Conservation (phyloP, 148 eudicot genomes). For the Linanthus parryae region DNA sequence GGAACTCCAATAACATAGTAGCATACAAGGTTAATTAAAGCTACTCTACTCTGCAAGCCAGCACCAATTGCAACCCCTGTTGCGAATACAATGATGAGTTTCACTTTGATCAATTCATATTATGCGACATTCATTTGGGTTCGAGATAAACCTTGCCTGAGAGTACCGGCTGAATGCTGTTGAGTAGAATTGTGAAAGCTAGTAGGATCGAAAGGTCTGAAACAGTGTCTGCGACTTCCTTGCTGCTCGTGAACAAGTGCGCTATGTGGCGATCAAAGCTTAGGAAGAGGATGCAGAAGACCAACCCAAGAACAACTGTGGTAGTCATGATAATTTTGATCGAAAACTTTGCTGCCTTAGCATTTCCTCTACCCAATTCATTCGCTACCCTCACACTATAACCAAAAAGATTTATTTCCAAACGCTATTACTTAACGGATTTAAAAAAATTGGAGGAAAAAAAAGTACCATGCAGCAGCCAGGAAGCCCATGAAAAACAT, state of each 20-base stretch:
- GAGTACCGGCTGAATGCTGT: constrained; percentile 38
- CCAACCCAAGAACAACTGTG: constrained; percentile 35
- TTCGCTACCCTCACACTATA: constrained; percentile 65
- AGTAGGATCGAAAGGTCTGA: constrained; percentile 38
- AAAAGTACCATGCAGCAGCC: not conserved
- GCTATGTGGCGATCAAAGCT: constrained; percentile 21
- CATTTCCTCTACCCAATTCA: constrained; percentile 71
- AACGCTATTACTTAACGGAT: not conserved
- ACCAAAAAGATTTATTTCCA: not conserved
- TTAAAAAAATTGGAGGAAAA: not conserved
- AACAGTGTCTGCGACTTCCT: constrained; percentile 30
- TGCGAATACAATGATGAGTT: not conserved
- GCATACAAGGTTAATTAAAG: constrained; percentile 35
- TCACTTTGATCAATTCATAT: not conserved
- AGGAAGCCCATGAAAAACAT: not conserved
- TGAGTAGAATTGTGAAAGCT: constrained; percentile 31
- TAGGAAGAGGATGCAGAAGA: constrained; percentile 31
- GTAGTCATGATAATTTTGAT: constrained; percentile 51
- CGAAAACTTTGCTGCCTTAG: constrained; percentile 56
- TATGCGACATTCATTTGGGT: not conserved
- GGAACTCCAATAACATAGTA: constrained; percentile 54
- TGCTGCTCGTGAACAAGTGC: constrained; percentile 31
- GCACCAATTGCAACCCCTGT: constrained; percentile 52
- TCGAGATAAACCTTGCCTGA: constrained; percentile 23
- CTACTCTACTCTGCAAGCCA: constrained; percentile 45